A percentile compares a stretch with the other conserved stretches of the same genome.
Conservation (phyloP, 1,284 basidiomycete species). For the Cutaneotrichosporon cyanovorans region DNA sequence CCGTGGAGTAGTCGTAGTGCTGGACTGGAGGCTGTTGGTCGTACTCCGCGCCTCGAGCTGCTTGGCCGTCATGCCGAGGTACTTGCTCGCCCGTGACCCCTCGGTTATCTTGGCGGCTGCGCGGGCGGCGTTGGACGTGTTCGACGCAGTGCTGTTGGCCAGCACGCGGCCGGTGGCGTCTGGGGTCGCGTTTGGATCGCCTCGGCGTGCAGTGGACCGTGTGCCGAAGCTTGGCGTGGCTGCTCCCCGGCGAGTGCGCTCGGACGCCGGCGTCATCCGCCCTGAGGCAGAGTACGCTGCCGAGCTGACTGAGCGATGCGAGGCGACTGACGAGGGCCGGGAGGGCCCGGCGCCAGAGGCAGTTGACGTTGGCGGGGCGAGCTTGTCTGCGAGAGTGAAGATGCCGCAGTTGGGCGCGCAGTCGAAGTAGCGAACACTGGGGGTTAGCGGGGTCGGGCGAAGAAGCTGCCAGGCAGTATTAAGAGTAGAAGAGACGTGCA, state of each 20-base stretch:
- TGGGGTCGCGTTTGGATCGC: background rate
- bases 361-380: slow-evolving; percentile 59
- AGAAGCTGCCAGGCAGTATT: background rate
- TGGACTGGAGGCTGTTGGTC: slow-evolving; percentile 14
- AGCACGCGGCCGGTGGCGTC: background rate
- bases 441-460: too few relatives aligned
- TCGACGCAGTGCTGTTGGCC: slow-evolving; percentile 2
- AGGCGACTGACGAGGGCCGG: slow-evolving; percentile 72
- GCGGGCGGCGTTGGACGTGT: slow-evolving; percentile 32
- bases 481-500: too few relatives aligned
- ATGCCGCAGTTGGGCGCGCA: slow-evolving; percentile 83
- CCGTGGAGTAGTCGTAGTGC: slow-evolving; percentile 32
- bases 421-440: slow-evolving; percentile 71
- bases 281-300: slow-evolving; percentile 21
- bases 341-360: slow-evolving; percentile 28
- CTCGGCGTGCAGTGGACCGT: slow-evolving; percentile 7
- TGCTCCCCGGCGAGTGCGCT: slow-evolving; percentile 5
- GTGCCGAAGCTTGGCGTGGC: slow-evolving; percentile 11
- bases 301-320: slow-evolving; percentile 48
- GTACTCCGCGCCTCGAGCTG: slow-evolving; percentile 53
- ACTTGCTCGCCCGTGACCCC: slow-evolving; percentile 75
- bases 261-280: slow-evolving; percentile 7
- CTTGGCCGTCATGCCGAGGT: slow-evolving; percentile 64
- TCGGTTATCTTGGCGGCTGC: slow-evolving; percentile 57
- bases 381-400: slow-evolving; percentile 74